Conservation (phyloP, 371 early-diverging fungal species). For the Umbelopsis sp. region DNA sequence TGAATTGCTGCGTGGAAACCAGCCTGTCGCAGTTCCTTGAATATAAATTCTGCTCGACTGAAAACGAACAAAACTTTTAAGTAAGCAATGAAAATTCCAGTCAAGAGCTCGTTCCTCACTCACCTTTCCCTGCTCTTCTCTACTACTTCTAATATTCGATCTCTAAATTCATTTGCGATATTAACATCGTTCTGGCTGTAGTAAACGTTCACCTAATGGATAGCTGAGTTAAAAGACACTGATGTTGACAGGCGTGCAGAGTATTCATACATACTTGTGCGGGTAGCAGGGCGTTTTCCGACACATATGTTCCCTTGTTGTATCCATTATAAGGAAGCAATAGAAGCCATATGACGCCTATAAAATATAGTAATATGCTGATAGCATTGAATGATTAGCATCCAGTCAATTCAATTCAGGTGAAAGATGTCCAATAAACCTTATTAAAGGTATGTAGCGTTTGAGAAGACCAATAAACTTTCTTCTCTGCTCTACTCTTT, state of each 20-base stretch:
- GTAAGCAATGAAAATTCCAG: not conserved
- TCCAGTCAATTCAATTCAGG: not conserved
- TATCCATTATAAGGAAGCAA: constrained; percentile 57
- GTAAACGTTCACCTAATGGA: constrained; percentile 54
- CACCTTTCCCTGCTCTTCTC: constrained; percentile 34
- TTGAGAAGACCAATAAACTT: not conserved
- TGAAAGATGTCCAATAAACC: not conserved
- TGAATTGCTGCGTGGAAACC: constrained; percentile 69
- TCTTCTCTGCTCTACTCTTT: not conserved
- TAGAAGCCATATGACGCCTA: constrained; percentile 56
- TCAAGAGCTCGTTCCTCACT: not conserved
- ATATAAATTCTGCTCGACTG: constrained; percentile 60
- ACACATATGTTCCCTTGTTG: constrained; percentile 65
- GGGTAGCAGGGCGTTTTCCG: constrained; percentile 85
- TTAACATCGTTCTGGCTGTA: constrained; percentile 56
- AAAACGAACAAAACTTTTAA: too few relatives aligned
- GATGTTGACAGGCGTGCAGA: not conserved
- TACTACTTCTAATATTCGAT: constrained; percentile 30
- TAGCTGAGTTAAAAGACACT: not conserved
- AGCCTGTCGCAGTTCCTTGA: constrained; percentile 49
- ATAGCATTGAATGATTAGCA: too few relatives aligned
- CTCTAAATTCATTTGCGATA: constrained; percentile 55
- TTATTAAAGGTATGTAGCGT: not conserved
- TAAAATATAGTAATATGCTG: constrained; percentile 53
- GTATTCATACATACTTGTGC: constrained; percentile 57